Evolutionary conservation across 2,329 filamentous ascomycete genomes (phyloP).

Genomic region (Thermothelomyces thermophilus): DNA sequence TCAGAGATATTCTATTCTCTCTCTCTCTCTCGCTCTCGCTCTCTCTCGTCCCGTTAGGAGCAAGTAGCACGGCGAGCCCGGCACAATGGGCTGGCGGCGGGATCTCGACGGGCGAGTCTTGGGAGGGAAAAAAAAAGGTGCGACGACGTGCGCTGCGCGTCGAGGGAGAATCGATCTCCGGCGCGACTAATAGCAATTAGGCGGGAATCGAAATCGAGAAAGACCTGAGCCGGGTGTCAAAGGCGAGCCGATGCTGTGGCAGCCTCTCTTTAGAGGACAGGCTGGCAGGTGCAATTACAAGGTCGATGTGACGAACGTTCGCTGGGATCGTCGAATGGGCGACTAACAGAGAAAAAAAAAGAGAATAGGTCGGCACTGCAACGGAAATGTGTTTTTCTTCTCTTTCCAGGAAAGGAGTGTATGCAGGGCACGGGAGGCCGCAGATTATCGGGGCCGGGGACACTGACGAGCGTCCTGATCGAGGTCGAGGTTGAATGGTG

Average conservation of each 20-base stretch:
- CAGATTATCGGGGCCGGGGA: slow-evolving; percentile 1
- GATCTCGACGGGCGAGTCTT: neutral
- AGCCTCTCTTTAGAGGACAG: slow-evolving; percentile 6
- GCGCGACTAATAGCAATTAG: slow-evolving; percentile 17
- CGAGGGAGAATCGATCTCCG: slow-evolving; percentile 15
- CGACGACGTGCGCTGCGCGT: slow-evolving; percentile 20
- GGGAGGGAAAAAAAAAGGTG: slow-evolving; percentile 12
- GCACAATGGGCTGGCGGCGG: slow-evolving; percentile 3
- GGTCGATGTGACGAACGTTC: slow-evolving; percentile 9
- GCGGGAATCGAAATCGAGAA: slow-evolving; percentile 15
- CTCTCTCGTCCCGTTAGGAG: slow-evolving; percentile 14
- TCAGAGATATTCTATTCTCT: slow-evolving; percentile 26
- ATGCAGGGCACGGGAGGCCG: slow-evolving; percentile 3
- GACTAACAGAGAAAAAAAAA: slow-evolving; percentile 3
- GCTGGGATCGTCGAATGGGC: slow-evolving; percentile 9
- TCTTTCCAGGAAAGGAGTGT: slow-evolving; percentile 14
- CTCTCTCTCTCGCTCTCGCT: slow-evolving; percentile 3
- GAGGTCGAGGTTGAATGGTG: neutral
- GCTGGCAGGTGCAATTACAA: slow-evolving; percentile 22
- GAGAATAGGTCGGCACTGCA: slow-evolving; percentile 7
- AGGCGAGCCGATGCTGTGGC: slow-evolving; percentile 15
- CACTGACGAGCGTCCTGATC: neutral
- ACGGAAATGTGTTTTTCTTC: slow-evolving; percentile 2
- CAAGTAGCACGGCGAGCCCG: slow-evolving; percentile 14
- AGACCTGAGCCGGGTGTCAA: slow-evolving; percentile 9